phyloP scores from a whole-genome alignment of 208 protist genomes.

The Leishmania arabica region DNA sequence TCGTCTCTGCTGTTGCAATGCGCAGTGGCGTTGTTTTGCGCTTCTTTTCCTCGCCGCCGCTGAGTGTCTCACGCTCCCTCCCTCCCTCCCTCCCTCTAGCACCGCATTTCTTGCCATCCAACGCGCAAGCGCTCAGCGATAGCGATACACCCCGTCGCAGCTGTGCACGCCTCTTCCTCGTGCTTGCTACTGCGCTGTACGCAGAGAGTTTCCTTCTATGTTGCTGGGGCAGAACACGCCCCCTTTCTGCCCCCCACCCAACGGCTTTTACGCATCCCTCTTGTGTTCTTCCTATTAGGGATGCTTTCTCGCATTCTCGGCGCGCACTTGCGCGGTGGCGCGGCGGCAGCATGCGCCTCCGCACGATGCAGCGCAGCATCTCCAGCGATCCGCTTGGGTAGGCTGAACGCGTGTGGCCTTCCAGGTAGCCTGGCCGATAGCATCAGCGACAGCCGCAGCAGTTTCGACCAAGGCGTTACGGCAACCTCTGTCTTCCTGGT shows the following conservation, averaged over 20 bases:
- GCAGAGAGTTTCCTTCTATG: neutral
- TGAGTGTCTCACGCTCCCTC: neutral
- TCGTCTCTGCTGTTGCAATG: neutral
- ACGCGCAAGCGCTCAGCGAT: neutral
- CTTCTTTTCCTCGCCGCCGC: neutral
- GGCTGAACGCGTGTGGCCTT: neutral
- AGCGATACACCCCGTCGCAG: neutral
- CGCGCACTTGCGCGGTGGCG: neutral
- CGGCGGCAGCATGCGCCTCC: neutral
- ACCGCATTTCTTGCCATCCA: neutral
- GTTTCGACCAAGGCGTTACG: neutral
- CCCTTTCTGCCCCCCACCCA: too few relatives aligned
- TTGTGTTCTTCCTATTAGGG: neutral
- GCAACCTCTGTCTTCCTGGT: slow-evolving; percentile 2
- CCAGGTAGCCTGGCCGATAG: neutral
- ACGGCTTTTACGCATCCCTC: neutral
- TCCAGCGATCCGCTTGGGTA: slow-evolving; percentile 2
- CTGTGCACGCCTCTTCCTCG: neutral
- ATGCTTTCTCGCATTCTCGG: slow-evolving; percentile 31
- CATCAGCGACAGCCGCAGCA: neutral
- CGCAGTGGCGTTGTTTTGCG: neutral
- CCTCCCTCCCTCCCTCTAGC: neutral
- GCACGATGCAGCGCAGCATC: neutral
- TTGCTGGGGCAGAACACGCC: neutral
- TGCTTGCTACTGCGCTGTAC: neutral